Base-by-base conservation (phyloP, 108 stramenopile species). In the Cafeteria roenbergensis region DNA sequence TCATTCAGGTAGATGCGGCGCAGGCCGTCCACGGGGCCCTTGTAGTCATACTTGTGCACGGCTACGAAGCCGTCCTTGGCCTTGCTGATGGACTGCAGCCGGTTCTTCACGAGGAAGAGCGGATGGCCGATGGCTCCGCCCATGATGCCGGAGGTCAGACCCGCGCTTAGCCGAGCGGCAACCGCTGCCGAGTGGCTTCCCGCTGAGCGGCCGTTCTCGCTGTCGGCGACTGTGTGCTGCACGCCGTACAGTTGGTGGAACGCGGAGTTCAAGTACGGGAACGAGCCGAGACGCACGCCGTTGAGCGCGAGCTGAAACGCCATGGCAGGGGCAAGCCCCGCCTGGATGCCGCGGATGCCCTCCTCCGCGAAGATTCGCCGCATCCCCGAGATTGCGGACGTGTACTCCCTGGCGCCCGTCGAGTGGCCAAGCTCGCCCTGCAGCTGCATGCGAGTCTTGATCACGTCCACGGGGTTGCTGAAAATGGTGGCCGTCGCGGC, bases 391-490 rank as follows among this genome's bases (percentile, higher is more conserved):
- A n/a, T n/a, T n/a, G n/a, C n/a, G n/a, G n/a, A n/a, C n/a, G n/a
- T n/a, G n/a, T n/a, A n/a, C n/a, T n/a, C n/a, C n/a, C n/a, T n/a
- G n/a, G n/a, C n/a, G n/a, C n/a, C n/a, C n/a, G n/a, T n/a, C n/a
- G n/a, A n/a, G n/a, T n/a, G n/a, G n/a, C n/a, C n/a, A n/a, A n/a
- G n/a, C n/a, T n/a, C n/a, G n/a, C n/a, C n/a, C n/a, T n/a, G n/a
- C 17, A 29, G 24, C 35, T 70, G 51, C 27, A 51, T 2, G 34
- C 58, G 31, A 20, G 87, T 89, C 80, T 97, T 97, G 31, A 92
- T 91, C 22, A 97, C 78, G 76, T 97, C 95, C 71, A 97, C 92
- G 14, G 95, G 95, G 72, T 97, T 93, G 71, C 93, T 93, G 55
- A 90, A 81, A 66, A 84, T 74, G 59, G 83, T 83, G 28, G 92